These are phyloP conservation scores for Clonostachys chloroleuca DNA, from an alignment of 2,329 filamentous ascomycete species.

Conservation along the genomic window DNA sequence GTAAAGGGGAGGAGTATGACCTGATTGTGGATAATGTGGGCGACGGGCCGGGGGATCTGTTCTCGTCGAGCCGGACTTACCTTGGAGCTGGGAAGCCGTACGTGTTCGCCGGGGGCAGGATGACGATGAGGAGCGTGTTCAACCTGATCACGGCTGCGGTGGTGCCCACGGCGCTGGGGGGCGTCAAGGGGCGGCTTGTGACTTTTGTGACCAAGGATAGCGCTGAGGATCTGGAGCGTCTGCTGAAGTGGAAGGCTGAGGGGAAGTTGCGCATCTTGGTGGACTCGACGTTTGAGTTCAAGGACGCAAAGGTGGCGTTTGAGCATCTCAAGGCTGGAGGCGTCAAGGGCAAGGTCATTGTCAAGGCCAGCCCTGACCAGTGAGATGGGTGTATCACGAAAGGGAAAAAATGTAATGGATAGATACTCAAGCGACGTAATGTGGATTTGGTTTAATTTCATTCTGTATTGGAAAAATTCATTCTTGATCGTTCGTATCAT, in stretches of 20 bases:
- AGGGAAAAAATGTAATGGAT: no score
- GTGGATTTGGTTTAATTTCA: no score
- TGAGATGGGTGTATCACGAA: no score
- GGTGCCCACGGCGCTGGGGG: conserved; percentile 27
- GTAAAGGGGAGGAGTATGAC: conserved; percentile 40
- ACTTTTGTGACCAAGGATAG: conserved; percentile 32
- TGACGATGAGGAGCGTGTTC: conserved; percentile 14
- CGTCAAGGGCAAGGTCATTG: conserved; percentile 57
- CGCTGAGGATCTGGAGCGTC: conserved; percentile 37
- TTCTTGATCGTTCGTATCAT: no score
- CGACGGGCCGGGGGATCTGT: conserved; percentile 41
- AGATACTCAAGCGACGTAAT: no score
- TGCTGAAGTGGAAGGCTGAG: conserved; percentile 51
- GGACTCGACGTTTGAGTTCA: conserved; percentile 50
- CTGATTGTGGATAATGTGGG: conserved; percentile 58
- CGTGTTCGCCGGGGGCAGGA: conserved; percentile 41
- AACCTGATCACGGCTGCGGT: conserved; percentile 15
- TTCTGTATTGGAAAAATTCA: no score
- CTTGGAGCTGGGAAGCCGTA: conserved; percentile 42
- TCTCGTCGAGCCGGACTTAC: conserved; percentile 44
- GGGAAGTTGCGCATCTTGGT: conserved; percentile 53
- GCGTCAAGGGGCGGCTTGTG: conserved; percentile 34
- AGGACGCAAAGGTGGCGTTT: conserved; percentile 52
- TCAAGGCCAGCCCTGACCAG: conserved; percentile 5
- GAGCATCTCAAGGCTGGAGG: conserved; percentile 53